Percentiles rank a stretch among this genome's conserved stretches.
These are phyloP conservation scores for Irpex lacteus DNA, from an alignment of 1,284 basidiomycete genomes.

Conservation along the genomic window DNA sequence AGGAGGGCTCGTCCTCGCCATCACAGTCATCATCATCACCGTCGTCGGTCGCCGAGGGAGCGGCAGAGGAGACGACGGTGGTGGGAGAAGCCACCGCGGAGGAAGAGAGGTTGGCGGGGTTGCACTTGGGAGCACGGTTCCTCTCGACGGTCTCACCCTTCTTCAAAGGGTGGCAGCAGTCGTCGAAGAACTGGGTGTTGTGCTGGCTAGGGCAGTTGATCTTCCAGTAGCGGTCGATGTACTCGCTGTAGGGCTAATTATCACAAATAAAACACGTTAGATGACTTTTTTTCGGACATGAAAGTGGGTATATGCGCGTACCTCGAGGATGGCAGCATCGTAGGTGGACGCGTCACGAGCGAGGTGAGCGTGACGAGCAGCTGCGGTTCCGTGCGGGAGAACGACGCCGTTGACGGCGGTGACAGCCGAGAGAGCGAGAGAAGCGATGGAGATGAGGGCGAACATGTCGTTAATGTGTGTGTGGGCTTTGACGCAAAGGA, in stretches of 20 bases:
- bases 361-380: slow-evolving; percentile 24
- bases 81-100: slow-evolving; percentile 24
- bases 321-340: slow-evolving; percentile 33
- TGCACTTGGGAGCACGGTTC: slow-evolving; percentile 53
- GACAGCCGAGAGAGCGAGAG: slow-evolving; percentile 46
- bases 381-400: slow-evolving; percentile 38
- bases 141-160: slow-evolving; percentile 45
- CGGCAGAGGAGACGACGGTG: slow-evolving; percentile 11
- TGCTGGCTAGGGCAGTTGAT: slow-evolving; percentile 61
- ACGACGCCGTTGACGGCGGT: slow-evolving; percentile 42
- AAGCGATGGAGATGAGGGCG: slow-evolving; percentile 41
- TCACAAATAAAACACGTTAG: background rate
- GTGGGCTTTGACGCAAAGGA: slow-evolving; percentile 25
- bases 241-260: slow-evolving; percentile 49
- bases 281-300: background rate
- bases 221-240: slow-evolving; percentile 64
- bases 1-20: slow-evolving; percentile 15
- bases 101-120: slow-evolving; percentile 25
- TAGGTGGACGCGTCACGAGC: slow-evolving; percentile 36
- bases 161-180: slow-evolving; percentile 56
- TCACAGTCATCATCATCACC: slow-evolving; percentile 27
- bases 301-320: slow-evolving; percentile 12
- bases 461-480: slow-evolving; percentile 35
- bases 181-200: slow-evolving; percentile 63
- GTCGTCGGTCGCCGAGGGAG: slow-evolving; percentile 18